Evolutionary conservation across 2,329 filamentous ascomycete genomes (phyloP).

Genomic region (Colletotrichum acutatum): DNA sequence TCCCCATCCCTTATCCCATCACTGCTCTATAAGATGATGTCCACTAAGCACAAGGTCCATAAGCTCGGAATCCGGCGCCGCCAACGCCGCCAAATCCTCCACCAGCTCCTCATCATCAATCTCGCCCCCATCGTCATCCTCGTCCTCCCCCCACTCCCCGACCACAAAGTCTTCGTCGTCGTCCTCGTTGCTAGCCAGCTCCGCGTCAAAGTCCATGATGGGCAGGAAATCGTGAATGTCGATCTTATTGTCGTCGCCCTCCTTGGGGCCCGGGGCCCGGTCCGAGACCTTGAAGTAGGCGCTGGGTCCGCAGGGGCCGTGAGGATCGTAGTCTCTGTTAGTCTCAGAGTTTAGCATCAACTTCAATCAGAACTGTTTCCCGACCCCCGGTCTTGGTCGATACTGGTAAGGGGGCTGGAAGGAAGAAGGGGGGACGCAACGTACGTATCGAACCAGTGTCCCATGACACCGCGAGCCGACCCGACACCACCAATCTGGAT

Average conservation of each 20-base stretch:
- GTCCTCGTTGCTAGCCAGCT: slow-evolving; percentile 38
- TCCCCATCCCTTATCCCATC: not conserved
- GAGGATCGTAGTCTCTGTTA: slow-evolving; percentile 69
- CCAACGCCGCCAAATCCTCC: slow-evolving; percentile 39
- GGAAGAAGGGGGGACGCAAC: slow-evolving; percentile 32
- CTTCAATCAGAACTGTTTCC: no score
- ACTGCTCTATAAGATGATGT: slow-evolving; percentile 23
- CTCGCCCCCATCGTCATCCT: slow-evolving; percentile 41
- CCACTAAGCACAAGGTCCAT: slow-evolving; percentile 26
- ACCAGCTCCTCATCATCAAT: slow-evolving; percentile 40
- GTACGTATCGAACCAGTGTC: slow-evolving; percentile 82
- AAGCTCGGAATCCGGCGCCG: slow-evolving; percentile 28
- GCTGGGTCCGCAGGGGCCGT: slow-evolving; percentile 79
- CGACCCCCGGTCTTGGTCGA: no score
- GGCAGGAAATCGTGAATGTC: slow-evolving; percentile 36
- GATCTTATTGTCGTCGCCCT: slow-evolving; percentile 33
- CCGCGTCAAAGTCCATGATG: slow-evolving; percentile 38
- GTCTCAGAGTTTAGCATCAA: slow-evolving; percentile 7
- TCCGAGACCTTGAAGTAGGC: slow-evolving; percentile 76
- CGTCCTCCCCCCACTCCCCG: slow-evolving; percentile 40
- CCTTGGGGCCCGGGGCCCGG: slow-evolving; percentile 43
- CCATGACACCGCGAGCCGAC: slow-evolving; percentile 75
- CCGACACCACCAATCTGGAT: slow-evolving; percentile 77
- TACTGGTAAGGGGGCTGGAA: not conserved
- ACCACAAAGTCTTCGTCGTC: slow-evolving; percentile 39